Percentiles rank a stretch among this genome's conserved stretches.
phyloP scores from a whole-genome alignment of 2,329 filamentous ascomycete species.

The Nakataea oryzae region DNA sequence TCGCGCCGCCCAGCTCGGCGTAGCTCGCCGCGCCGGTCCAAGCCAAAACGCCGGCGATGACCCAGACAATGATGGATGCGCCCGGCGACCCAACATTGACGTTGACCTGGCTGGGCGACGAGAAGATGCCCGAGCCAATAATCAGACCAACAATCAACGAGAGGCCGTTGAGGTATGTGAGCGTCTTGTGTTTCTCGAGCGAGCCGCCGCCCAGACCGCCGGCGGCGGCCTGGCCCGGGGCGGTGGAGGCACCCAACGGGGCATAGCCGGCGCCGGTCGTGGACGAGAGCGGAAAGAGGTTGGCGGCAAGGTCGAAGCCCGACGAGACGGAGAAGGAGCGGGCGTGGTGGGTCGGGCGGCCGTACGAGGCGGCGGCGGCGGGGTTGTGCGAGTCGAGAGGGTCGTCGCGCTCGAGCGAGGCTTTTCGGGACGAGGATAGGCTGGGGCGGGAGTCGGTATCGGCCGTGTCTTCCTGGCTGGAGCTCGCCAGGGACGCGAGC shows the following conservation, averaged over 20 bases:
- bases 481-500: slow-evolving; percentile 87
- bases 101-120: slow-evolving; percentile 86
- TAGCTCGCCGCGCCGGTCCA: slow-evolving; percentile 96
- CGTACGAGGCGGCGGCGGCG: slow-evolving; percentile 25
- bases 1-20: slow-evolving; percentile 89
- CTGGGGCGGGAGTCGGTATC: slow-evolving; percentile 73
- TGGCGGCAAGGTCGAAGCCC: slow-evolving; percentile 90
- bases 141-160: slow-evolving; percentile 87
- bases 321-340: slow-evolving; percentile 86
- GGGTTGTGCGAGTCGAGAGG: slow-evolving; percentile 56
- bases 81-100: slow-evolving; percentile 84
- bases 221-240: slow-evolving; percentile 39
- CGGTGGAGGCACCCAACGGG: slow-evolving; percentile 68
- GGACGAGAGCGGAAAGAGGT: slow-evolving; percentile 83
- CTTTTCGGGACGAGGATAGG: slow-evolving; percentile 80
- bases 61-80: slow-evolving; percentile 84
- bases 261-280: slow-evolving; percentile 70
- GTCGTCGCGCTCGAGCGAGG: slow-evolving; percentile 82
- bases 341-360: slow-evolving; percentile 29
- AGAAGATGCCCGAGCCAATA: slow-evolving; percentile 95
- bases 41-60: slow-evolving; percentile 78
- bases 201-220: slow-evolving; percentile 60
- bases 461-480: slow-evolving; percentile 52
- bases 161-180: slow-evolving; percentile 90
- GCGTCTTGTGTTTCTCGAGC: slow-evolving; percentile 86